Evolutionary conservation across 2,329 filamentous ascomycete genomes (phyloP).

Genomic region (Mariannaea sp.): DNA sequence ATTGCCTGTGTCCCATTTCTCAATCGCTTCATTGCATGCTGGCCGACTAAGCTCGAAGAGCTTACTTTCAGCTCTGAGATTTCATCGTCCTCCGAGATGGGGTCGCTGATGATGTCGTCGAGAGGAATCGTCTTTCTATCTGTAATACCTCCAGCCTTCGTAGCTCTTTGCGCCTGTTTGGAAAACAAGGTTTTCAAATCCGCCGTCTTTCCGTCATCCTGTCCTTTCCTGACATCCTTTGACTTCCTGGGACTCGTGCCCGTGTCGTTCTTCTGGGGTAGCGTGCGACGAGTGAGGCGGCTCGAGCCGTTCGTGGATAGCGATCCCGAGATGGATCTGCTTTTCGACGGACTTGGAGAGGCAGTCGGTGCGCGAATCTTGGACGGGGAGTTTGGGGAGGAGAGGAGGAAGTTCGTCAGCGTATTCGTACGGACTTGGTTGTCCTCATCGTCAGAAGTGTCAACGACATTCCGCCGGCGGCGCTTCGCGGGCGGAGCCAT

Average conservation of each 20-base stretch:
- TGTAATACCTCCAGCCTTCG: constrained; percentile 40
- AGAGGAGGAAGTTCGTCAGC: constrained; percentile 58
- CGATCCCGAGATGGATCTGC: constrained; percentile 26
- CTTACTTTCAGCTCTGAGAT: constrained; percentile 56
- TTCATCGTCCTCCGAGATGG: constrained; percentile 65
- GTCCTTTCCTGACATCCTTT: constrained; percentile 45
- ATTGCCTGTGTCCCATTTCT: constrained; percentile 42
- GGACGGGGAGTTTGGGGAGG: constrained; percentile 53
- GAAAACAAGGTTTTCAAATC: constrained; percentile 66
- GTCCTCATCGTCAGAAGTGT: constrained; percentile 56
- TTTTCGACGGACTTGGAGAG: constrained; percentile 51
- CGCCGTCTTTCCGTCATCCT: constrained; percentile 58
- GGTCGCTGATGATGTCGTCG: constrained; percentile 59
- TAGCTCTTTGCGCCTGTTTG: constrained; percentile 60
- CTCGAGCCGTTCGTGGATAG: constrained; percentile 30
- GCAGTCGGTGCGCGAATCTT: constrained; percentile 40
- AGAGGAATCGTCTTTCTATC: constrained; percentile 40
- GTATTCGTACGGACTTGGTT: constrained; percentile 51
- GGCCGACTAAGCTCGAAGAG: constrained; percentile 59
- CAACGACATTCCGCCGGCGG: constrained; percentile 60
- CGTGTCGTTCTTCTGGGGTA: constrained; percentile 38
- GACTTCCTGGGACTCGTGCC: constrained; percentile 48
- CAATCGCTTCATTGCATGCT: constrained; percentile 60
- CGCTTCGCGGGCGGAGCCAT: constrained; percentile 66
- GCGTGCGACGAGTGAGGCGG: constrained; percentile 34